phyloP scores from a whole-genome alignment of 2,329 filamentous ascomycete species.

The Cercospora zeina region DNA sequence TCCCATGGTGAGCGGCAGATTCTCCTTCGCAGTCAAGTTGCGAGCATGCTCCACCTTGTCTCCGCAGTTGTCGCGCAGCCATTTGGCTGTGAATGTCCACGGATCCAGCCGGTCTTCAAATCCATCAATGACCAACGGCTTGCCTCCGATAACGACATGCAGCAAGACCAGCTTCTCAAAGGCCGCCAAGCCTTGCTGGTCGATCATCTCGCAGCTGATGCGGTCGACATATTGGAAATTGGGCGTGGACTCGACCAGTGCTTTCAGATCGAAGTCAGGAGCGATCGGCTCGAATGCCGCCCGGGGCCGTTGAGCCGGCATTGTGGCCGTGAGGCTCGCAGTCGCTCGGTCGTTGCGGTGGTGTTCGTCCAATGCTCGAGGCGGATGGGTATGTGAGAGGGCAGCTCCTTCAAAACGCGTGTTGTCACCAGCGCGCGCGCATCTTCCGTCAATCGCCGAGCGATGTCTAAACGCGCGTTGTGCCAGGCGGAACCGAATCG shows the following conservation, averaged over 20 bases:
- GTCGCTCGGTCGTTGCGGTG: background rate
- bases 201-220: constrained; percentile 76
- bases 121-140: constrained; percentile 86
- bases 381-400: background rate
- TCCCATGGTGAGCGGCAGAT: constrained; percentile 80
- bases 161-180: constrained; percentile 84
- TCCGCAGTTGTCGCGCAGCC: constrained; percentile 76
- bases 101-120: constrained; percentile 75
- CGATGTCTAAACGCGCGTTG: background rate
- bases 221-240: constrained; percentile 88
- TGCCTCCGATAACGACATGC: constrained; percentile 81
- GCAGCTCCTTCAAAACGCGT: constrained; percentile 11
- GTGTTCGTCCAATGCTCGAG: background rate
- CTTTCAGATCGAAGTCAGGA: constrained; percentile 75
- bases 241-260: constrained; percentile 71
- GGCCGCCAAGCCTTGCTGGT: constrained; percentile 69
- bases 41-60: constrained; percentile 82
- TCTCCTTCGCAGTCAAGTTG: constrained; percentile 70
- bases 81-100: constrained; percentile 74
- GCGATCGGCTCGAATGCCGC: constrained; percentile 91
- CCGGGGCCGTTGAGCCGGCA: constrained; percentile 77
- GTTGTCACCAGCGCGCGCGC: constrained; percentile 19
- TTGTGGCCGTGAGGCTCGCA: constrained; percentile 42
- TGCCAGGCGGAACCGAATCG: constrained; percentile 3
- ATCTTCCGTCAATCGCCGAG: constrained; percentile 13